phyloP scores from a whole-genome alignment of 148 eudicot genomes.

The Cornus florida region DNA sequence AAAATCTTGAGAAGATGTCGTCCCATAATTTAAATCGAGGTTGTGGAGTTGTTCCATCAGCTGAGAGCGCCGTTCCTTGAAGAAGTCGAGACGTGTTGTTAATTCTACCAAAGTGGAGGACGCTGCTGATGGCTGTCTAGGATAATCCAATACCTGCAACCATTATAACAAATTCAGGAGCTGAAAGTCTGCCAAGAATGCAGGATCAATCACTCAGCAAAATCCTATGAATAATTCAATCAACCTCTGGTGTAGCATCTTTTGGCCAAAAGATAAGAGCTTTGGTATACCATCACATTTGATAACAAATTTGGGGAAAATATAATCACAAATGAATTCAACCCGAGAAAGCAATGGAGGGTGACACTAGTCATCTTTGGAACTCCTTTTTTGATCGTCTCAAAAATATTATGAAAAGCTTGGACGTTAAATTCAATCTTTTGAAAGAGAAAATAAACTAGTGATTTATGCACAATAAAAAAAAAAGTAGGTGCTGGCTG shows the following conservation, averaged over 20 bases:
- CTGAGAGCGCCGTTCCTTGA: slow-evolving; percentile 95
- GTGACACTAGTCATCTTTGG: neutral
- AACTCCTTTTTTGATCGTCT: neutral
- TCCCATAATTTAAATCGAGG: slow-evolving; percentile 74
- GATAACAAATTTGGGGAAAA: neutral
- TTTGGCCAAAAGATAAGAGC: too few species aligned
- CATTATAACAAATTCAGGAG: neutral
- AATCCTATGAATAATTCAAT: too few species aligned
- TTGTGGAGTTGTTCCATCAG: slow-evolving; percentile 97
- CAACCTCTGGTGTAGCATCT: too few species aligned
- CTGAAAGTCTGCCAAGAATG: neutral
- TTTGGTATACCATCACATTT: too few species aligned
- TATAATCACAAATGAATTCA: too few species aligned
- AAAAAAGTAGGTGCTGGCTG: neutral
- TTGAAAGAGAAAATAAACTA: neutral
- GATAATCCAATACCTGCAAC: slow-evolving; percentile 67
- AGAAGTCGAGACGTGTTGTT: slow-evolving; percentile 95
- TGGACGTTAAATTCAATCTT: neutral
- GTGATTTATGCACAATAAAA: neutral
- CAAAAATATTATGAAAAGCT: neutral
- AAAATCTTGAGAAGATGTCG: slow-evolving; percentile 60
- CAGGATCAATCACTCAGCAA: neutral
- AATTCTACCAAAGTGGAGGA: slow-evolving; percentile 91
- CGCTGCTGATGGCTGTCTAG: slow-evolving; percentile 61
- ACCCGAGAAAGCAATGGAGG: neutral